Evolutionary conservation across 176 grass and related monocot genomes (phyloP).

Genomic region (Ensete glaucum): DNA sequence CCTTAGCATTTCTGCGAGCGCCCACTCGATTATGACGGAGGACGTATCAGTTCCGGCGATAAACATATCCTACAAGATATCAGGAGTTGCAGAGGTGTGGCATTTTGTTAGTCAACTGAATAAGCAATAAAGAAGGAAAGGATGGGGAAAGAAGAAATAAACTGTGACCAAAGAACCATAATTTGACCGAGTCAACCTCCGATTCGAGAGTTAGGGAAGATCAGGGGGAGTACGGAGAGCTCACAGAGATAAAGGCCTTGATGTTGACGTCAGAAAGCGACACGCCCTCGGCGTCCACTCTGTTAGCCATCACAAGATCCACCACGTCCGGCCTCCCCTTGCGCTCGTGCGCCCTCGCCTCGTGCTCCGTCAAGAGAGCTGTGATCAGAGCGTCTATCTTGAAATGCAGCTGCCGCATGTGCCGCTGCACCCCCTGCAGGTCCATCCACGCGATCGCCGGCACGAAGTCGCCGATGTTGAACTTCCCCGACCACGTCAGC

Average conservation of each 20-base stretch:
- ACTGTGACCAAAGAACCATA: no score
- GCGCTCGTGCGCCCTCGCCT: background rate
- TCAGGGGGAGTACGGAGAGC: background rate
- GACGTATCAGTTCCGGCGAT: slow-evolving; percentile 28
- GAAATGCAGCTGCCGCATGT: background rate
- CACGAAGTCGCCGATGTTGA: slow-evolving; percentile 27
- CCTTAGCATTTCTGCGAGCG: slow-evolving; percentile 18
- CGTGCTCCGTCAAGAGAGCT: slow-evolving; percentile 15
- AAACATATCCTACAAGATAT: slow-evolving; percentile 17
- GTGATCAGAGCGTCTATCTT: slow-evolving; percentile 16
- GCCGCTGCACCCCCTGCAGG: slow-evolving; percentile 14
- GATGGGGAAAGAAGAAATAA: no score
- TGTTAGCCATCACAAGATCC: slow-evolving; percentile 4
- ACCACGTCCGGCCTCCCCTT: slow-evolving; percentile 19
- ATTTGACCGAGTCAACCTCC: background rate
- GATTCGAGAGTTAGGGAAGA: background rate
- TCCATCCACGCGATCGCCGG: slow-evolving; percentile 31
- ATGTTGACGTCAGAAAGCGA: slow-evolving; percentile 25
- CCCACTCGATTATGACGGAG: slow-evolving; percentile 24
- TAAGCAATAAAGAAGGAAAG: no score
- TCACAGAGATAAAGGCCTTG: slow-evolving; percentile 27
- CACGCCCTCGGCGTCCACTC: background rate
- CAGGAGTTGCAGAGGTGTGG: no score
- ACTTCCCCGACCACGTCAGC: slow-evolving; percentile 20
- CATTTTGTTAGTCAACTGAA: no score